Percentiles rank a stretch among this genome's conserved stretches.
These are phyloP conservation scores for Salvia miltiorrhiza DNA, from an alignment of 257 asterid genomes.

Conservation along the genomic window DNA sequence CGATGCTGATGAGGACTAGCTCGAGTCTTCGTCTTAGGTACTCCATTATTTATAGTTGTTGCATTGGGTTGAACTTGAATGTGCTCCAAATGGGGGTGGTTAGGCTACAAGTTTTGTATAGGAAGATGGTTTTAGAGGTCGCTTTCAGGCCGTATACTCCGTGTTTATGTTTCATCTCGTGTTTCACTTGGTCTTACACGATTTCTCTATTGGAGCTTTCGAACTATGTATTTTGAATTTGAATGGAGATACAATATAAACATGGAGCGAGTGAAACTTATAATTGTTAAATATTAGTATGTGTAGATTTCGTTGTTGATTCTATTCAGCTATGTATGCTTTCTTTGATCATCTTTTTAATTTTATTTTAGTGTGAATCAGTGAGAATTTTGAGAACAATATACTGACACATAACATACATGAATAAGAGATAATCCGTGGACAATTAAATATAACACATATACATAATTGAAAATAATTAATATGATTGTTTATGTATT, in stretches of 20 bases:
- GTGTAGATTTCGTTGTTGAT: not conserved
- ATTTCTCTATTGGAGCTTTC: not conserved
- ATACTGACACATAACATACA: no score
- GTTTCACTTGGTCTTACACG: not conserved
- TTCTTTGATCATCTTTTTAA: no score
- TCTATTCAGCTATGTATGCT: not conserved
- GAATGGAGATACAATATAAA: not conserved
- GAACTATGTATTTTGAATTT: not conserved
- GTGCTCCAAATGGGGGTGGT: not conserved
- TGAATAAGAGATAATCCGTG: no score
- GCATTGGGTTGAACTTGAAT: not conserved
- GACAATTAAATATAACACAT: no score
- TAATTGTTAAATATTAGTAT: not conserved
- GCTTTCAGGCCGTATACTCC: not conserved
- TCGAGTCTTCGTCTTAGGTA: no score
- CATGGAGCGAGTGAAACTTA: not conserved
- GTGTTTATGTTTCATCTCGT: not conserved
- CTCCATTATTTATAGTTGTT: no score
- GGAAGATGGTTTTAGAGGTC: not conserved
- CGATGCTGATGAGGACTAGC: slow-evolving; percentile 62
- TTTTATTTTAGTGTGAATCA: no score
- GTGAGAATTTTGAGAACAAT: no score
- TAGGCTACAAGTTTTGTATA: slow-evolving; percentile 21
- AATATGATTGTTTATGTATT: no score
- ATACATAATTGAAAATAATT: no score